These are phyloP conservation scores for Panellus pusillus DNA, from an alignment of 768 basidiomycete genomes.

Conservation along the genomic window DNA sequence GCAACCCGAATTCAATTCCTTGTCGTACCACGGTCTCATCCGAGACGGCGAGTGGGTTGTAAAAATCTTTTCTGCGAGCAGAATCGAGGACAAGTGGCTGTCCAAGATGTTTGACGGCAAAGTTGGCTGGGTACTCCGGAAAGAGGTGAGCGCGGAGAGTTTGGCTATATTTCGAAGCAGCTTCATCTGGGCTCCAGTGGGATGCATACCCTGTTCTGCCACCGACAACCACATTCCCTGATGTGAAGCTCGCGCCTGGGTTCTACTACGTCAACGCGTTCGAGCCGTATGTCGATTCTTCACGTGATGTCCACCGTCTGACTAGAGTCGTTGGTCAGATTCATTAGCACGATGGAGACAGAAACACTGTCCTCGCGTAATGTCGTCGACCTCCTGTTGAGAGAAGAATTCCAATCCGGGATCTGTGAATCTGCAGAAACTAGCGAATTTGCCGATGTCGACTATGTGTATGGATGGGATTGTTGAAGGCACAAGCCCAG, in stretches of 20 bases:
- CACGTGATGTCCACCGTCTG: not conserved
- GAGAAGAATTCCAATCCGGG: conserved; percentile 69
- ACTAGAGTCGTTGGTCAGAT: conserved; percentile 36
- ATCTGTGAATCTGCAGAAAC: conserved; percentile 51
- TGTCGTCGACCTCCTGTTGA: conserved; percentile 74
- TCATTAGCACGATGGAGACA: conserved; percentile 94
- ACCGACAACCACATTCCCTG: conserved; percentile 68
- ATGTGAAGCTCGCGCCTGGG: conserved; percentile 73
- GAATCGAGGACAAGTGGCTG: conserved; percentile 71
- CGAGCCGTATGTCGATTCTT: conserved; percentile 65
- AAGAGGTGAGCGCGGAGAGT: conserved; percentile 51
- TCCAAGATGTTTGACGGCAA: conserved; percentile 59
- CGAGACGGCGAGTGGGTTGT: conserved; percentile 66
- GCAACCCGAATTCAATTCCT: conserved; percentile 81
- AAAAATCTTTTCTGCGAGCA: conserved; percentile 81
- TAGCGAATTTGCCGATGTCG: conserved; percentile 23
- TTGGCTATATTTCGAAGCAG: not conserved
- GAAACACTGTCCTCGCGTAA: conserved; percentile 84
- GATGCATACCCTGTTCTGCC: conserved; percentile 76
- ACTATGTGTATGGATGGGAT: conserved; percentile 75
- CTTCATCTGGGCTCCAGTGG: conserved; percentile 49
- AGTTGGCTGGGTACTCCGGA: conserved; percentile 80
- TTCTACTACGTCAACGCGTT: conserved; percentile 92
- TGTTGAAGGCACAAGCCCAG: conserved; percentile 56
- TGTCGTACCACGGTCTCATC: conserved; percentile 74